These are phyloP conservation scores for Priceomyces castillae DNA, from an alignment of 805 yeast genomes.

Conservation along the genomic window DNA sequence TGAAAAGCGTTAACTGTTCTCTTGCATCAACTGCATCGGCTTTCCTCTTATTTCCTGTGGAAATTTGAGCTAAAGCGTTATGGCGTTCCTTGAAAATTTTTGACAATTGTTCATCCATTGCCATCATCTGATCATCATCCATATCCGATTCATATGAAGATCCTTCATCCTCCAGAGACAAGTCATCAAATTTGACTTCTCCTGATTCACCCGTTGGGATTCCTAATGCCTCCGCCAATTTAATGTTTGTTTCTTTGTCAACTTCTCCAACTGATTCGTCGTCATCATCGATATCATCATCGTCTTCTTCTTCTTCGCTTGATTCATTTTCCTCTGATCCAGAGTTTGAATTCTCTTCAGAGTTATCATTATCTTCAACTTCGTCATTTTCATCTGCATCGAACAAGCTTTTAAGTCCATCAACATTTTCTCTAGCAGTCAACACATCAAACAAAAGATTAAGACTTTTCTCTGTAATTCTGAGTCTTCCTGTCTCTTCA, in stretches of 20 bases:
- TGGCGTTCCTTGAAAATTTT: constrained; percentile 81
- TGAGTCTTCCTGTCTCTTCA: constrained; percentile 22
- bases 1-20: constrained; percentile 74
- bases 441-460: constrained; percentile 36
- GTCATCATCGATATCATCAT: constrained; percentile 25
- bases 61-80: constrained; percentile 51
- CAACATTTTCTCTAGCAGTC: constrained; percentile 67
- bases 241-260: constrained; percentile 52
- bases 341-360: constrained; percentile 10
- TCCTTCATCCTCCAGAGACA: constrained; percentile 33
- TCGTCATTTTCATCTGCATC: constrained; percentile 42
- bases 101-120: constrained; percentile 80
- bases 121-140: constrained; percentile 98
- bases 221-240: constrained; percentile 70
- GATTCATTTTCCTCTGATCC: too few relatives aligned
- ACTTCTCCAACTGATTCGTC: constrained; percentile 24
- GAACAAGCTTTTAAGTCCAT: constrained; percentile 76
- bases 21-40: constrained; percentile 74
- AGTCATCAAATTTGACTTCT: constrained; percentile 43
- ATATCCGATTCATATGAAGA: constrained; percentile 66
- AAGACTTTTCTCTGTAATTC: constrained; percentile 32
- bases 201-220: constrained; percentile 48
- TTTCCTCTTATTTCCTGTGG: constrained; percentile 64
- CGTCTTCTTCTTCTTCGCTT: constrained; percentile 18
- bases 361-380: constrained; percentile 22